Base-by-base conservation (phyloP, 352 stramenopile genomes). In the Pythium myriotylum region DNA sequence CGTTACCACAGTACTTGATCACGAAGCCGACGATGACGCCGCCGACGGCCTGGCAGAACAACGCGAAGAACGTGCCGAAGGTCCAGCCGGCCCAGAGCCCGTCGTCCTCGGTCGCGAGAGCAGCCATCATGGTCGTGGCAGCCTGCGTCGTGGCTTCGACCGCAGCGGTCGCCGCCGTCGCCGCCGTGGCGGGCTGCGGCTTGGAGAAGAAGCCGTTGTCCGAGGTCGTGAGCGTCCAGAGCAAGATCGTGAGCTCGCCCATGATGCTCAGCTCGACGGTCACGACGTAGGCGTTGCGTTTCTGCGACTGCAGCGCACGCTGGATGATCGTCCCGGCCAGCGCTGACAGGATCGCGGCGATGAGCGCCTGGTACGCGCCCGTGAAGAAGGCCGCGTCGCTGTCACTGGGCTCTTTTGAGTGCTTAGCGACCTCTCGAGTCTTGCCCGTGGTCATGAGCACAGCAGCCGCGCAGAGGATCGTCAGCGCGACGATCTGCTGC, bases 1-100 rank as follows among this genome's bases (percentile, higher is more conserved):
- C 83, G 62, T 92, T 93, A 8, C 86, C 86, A 37, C 81, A 91
- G 70, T 92, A 76, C 68, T 90, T 89, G 64, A 92, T 95, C 32
- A 95, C 86, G 54, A 91, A 90, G 14, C 82, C 86, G 19, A 94
- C 86, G 17, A 92, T 41, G 16, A 94, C 74, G 19, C 86, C 82
- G 48, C 86, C 84, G 14, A 74, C 37, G 2, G 86, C 86, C 64
- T 94, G 84, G 32, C 83, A 88, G 24, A 93, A 57, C 5, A 94
- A 62, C 24, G 86, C 74, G 41, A 85, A 76, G 16, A 92, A 61
- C 47, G 79, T 89, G 63, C 79, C 68, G 4, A 76, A 17, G 13
- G 77, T 90, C 81, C 82, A 94, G n/a, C 81, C 83, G n/a, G 77
- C 54, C 84, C 82, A 92, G 47, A 92, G 70, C 1, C 70, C 60